A percentile compares a stretch with the other conserved stretches of the same genome.
phyloP scores from a whole-genome alignment of 495 filamentous ascomycete species.

The Recurvomyces mirabilis region DNA sequence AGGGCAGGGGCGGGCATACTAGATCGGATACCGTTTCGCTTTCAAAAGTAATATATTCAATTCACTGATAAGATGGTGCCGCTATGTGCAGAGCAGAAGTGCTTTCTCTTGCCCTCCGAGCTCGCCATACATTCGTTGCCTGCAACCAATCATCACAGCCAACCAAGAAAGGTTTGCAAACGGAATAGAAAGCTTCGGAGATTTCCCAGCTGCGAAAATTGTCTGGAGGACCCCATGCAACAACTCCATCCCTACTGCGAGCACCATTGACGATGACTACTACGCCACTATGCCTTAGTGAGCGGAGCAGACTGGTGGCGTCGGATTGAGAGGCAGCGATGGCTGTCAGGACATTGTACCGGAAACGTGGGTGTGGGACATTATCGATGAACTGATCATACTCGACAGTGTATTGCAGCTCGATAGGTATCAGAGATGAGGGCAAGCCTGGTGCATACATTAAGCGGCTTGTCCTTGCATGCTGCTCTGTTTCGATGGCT shows the following conservation, averaged over 20 bases:
- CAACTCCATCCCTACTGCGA: background rate
- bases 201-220: background rate
- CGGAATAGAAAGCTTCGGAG: background rate
- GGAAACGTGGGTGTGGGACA: background rate
- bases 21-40: too few species aligned
- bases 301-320: background rate
- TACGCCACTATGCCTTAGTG: background rate
- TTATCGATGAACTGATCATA: background rate
- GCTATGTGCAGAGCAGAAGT: too few species aligned
- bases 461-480: background rate
- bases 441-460: too few species aligned
- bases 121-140: background rate
- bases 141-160: slow-evolving; percentile 1
- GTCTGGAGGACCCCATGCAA: background rate
- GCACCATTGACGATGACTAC: background rate
- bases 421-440: background rate
- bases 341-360: background rate
- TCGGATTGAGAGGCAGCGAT: background rate
- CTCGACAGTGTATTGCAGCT: background rate
- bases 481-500: background rate
- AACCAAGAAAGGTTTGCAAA: background rate
- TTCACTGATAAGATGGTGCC: too few species aligned
- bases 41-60: too few species aligned
- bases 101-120: too few species aligned
- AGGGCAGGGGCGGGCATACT: too few species aligned